Base-by-base conservation (phyloP, 768 basidiomycete genomes). In the Galerina sulciceps region DNA sequence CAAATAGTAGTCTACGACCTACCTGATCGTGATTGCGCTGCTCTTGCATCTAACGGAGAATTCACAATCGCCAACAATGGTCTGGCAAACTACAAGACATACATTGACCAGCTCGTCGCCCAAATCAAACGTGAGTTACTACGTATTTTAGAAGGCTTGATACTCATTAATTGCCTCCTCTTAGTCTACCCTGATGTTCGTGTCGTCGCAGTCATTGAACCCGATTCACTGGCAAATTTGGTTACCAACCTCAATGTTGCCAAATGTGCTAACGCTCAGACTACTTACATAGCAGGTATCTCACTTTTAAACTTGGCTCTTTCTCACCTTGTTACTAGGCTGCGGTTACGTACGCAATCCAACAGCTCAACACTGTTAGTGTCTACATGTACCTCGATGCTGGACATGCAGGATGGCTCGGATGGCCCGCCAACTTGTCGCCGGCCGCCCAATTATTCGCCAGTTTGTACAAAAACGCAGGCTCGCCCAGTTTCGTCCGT, bases 1-100 rank as follows among this genome's bases (percentile, higher is more conserved):
- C 79, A 81, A 62, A 82, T 83, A 46, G 79, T 82, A 47, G 80
- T 84, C 35, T 83, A 84, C 67, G 86, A 88, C 62, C 73, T 88
- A 22, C 86, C 86, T 47, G 84, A 86, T 60, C 85, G 86, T 75
- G 86, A 87, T 64, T 88, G 86, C 66, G 84, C 85, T 51, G 86
- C 86, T 57, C 70, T 77, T 58, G 84, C 86, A 34, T 88, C 86
- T 47, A 86, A 87, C 65, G 86, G 86, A 74, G 86, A 87, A 71
- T 86, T 85, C 74, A 74, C 72, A 51, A 84, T 86, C 62, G 82
- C 82, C 40, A 71, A 86, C 69, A 77, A 78, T 65, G 85, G 85
- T 49, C 74, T 80, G 53, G 78, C 76, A 59, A 81, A 83, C 67
- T 87, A 86, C 76, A 69, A 77, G 67, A 70, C 71, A 60, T 87